These are phyloP conservation scores for Physaria fendleri DNA, from an alignment of 345 rosid species.

Conservation along the genomic window DNA sequence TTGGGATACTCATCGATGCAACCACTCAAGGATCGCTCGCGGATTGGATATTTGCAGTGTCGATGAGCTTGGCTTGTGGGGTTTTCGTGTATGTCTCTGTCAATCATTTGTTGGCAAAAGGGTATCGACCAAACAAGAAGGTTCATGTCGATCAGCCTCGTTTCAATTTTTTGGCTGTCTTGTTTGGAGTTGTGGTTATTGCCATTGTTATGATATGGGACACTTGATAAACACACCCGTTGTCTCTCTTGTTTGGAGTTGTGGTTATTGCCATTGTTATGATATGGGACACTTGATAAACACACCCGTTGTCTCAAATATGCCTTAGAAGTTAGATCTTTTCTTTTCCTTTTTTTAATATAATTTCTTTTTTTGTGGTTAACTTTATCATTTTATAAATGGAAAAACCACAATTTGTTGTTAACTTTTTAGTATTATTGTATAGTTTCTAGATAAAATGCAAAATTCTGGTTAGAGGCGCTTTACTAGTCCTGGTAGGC, in stretches of 20 bases:
- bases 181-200: conserved; percentile 50
- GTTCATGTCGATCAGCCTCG: conserved; percentile 38
- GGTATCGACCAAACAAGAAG: conserved; percentile 35
- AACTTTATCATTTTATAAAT: too few species aligned
- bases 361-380: too few species aligned
- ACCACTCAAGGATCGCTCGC: conserved; percentile 66
- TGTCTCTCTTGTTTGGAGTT: conserved; percentile 54
- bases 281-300: conserved; percentile 51
- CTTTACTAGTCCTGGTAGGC: too few species aligned
- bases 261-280: conserved; percentile 61
- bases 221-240: conserved; percentile 1
- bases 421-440: too few species aligned
- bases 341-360: too few species aligned
- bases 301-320: conserved; percentile 48
- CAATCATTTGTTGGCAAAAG: conserved; percentile 60
- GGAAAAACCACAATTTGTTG: too few species aligned
- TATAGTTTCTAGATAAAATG: too few species aligned
- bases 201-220: conserved; percentile 82
- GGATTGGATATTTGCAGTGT: conserved; percentile 67
- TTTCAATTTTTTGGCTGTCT: conserved; percentile 49
- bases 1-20: conserved; percentile 69
- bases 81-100: conserved; percentile 68
- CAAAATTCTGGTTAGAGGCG: too few species aligned
- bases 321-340: too few species aligned
- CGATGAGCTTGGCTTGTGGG: conserved; percentile 79